Conservation (phyloP, 139 green algal genomes). For the Closterium sp. region DNA sequence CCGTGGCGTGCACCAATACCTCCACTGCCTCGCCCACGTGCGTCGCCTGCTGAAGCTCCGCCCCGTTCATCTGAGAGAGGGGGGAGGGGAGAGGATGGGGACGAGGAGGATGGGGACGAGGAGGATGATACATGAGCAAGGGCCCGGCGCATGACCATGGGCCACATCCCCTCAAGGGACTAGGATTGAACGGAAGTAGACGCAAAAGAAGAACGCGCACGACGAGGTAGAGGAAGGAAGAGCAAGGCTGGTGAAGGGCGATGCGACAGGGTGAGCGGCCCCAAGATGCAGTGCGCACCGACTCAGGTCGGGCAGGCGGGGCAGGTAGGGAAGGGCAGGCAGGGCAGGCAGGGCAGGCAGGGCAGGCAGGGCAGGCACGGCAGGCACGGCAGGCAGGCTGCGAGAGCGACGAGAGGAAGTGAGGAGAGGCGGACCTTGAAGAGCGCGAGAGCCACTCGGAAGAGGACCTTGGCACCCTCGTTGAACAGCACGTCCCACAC, state of each 20-base stretch:
- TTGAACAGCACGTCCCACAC: conserved; percentile 56
- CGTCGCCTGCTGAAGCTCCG: conserved; percentile 19
- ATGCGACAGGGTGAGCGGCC: too few species aligned
- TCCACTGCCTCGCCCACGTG: conserved; percentile 43
- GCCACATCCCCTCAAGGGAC: too few species aligned
- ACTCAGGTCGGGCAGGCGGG: too few species aligned
- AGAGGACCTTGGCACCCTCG: conserved; percentile 54
- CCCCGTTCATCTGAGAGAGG: conserved; percentile 39
- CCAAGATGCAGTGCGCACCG: too few species aligned
- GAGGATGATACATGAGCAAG: neutral
- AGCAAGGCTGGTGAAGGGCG: too few species aligned
- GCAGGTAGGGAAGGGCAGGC: too few species aligned
- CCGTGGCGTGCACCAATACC: conserved; percentile 40
- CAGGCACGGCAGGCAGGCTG: neutral
- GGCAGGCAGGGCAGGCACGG: neutral
- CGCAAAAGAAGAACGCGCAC: too few species aligned
- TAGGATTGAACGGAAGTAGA: too few species aligned
- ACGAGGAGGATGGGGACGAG: neutral
- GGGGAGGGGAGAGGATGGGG: neutral
- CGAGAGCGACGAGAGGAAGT: neutral
- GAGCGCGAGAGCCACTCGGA: conserved; percentile 47
- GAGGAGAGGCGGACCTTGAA: conserved; percentile 37
- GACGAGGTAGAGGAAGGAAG: too few species aligned
- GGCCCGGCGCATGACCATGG: too few species aligned
- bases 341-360: neutral